A percentile compares a stretch with the other conserved stretches of the same genome.
phyloP scores from a whole-genome alignment of 176 grass and related monocot species.

The Aegilops umbellulata region DNA sequence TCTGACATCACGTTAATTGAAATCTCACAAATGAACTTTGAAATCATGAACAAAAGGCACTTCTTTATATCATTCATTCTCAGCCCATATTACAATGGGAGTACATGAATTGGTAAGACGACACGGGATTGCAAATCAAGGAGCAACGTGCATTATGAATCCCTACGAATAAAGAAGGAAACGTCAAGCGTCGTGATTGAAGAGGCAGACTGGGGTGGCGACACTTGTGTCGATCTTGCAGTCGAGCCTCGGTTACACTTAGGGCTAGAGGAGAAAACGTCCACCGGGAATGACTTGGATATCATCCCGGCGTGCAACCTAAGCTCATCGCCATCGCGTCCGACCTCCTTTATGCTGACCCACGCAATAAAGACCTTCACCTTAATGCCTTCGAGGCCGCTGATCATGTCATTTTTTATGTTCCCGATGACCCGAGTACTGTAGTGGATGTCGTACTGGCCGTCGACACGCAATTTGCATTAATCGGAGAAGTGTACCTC shows the following conservation, averaged over 20 bases:
- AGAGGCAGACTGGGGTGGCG: no score
- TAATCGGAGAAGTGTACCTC: no score
- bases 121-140: neutral
- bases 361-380: neutral
- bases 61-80: neutral
- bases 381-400: neutral
- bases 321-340: neutral
- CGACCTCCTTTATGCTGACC: neutral
- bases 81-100: neutral
- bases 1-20: neutral
- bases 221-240: neutral
- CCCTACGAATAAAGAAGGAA: neutral
- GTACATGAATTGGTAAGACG: neutral
- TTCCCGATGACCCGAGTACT: neutral
- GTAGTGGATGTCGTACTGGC: neutral
- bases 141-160: neutral
- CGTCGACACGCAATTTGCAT: neutral
- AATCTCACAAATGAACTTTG: neutral
- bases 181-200: neutral
- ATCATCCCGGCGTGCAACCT: neutral
- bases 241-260: neutral
- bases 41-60: neutral
- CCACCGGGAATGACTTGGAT: neutral
- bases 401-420: neutral
- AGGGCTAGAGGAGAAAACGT: neutral